Base-by-base conservation (phyloP, 2,329 filamentous ascomycete species). In the Salinomyces thailandicus region DNA sequence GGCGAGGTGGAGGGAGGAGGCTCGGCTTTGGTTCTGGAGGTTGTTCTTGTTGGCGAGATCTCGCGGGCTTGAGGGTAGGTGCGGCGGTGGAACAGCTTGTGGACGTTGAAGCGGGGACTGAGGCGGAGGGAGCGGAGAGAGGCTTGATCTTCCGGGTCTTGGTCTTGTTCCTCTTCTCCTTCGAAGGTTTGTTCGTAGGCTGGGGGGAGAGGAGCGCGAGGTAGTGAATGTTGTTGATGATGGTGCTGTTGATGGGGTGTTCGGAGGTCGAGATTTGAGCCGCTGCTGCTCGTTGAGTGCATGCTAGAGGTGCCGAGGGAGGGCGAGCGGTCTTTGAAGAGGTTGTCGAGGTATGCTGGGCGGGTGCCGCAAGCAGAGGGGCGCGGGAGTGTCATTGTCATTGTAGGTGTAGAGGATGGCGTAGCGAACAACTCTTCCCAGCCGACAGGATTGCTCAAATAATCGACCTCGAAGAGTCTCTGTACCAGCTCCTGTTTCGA, bases 281-380 rank as follows among this genome's bases (percentile, higher is more conserved):
- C n/a, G 41, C 48, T 54, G 41, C 50, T 53, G 29, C 42, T 49
- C 16, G 52, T 46, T 3, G 52, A 54, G 42, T 52, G 51, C 20
- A 38, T 15, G 24, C 47, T 44, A 4, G 48, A 39, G 22, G 38
- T 47, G 20, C 40, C 20, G 43, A 18, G 19, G 35, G 16, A 32
- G 35, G 42, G 39, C 28, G 38, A 32, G 32, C 17, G 22, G 19
- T 49, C 42, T 47, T 46, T 44, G 43, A 51, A 57, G 11, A 57
- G 43, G 31, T 47, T 49, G 39, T 57, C 51, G 34, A 55, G 42
- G 34, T 54, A 55, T 32, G 52, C 52, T 9, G 52, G 53, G 29
- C 52, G 39, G 28, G 38, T 41, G 20, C 46, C 44, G 26, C 42
- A 33, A 4, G 41, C 44, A 31, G 50, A 47, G 5, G 46, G 45